Evolutionary conservation across 2,329 filamentous ascomycete genomes (phyloP), one percentile per base, ranked within the genome.

Genomic region (Cercospora brassicicola): DNA sequence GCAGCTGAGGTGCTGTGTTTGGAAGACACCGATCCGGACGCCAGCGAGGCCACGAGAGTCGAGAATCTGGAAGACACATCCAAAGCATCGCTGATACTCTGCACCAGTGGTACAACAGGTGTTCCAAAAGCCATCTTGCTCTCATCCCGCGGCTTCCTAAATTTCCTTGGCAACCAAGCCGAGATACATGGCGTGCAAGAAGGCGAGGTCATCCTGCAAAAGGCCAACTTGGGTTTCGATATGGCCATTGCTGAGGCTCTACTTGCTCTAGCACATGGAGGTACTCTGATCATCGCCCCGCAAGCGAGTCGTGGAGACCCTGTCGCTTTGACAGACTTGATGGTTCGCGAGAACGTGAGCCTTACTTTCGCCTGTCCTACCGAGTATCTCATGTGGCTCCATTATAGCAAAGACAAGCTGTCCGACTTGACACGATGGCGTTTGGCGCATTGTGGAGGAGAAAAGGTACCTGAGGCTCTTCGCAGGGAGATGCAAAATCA

Each of bases 151-250:
- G 70, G 70, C 20, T 64, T 68, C 31, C 36, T 68, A 42, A 72
- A 72, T 45, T 65, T 42, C 20, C 55, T 68, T 30, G 67, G 62
- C 33, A 65, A 67, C 30, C 57, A 68, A 30, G 36, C 48, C 11
- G 39, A 65, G 15, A 51, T 64, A 4, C 67, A 60, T 36, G 67
- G 62, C 33, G 23, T 71, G 5, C 59, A 68, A 15, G 11, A 55
- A 0, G 67, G 70, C 1, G 78, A 78, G 23, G 65, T 68, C 0
- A 74, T 80, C 0, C 71, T 82, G 4, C 81, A 82, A 61, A 79
- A 82, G 59, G 79, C 69, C 15, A 74, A 81, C 0, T 77, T 74
- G 30, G 76, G 75, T 9, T 84, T 84, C 70, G 82, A 84, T 62
- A 71, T 82, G 66, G 81, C 81, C 0, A 48, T 83, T 0, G 69